These are phyloP conservation scores for Leccinum solheimii DNA, from an alignment of 1,284 basidiomycete genomes.

Conservation along the genomic window DNA sequence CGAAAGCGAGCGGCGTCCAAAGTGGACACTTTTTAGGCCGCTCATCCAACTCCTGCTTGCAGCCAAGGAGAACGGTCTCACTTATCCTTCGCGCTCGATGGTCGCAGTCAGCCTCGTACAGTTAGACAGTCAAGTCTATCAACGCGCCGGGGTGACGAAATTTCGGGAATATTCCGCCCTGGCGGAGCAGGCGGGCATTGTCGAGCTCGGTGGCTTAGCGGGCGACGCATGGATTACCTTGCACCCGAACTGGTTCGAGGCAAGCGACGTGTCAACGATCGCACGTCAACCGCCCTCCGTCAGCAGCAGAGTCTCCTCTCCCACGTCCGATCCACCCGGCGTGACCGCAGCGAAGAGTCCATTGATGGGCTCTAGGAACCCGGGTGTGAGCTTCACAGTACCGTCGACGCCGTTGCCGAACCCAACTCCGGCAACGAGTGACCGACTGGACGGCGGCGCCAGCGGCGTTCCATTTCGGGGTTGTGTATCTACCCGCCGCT, in stretches of 20 bases:
- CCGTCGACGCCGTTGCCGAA: not conserved
- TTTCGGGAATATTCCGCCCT: slow-evolving; percentile 48
- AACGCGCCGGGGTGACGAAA: slow-evolving; percentile 41
- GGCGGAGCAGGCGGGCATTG: slow-evolving; percentile 46
- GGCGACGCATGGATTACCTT: slow-evolving; percentile 50
- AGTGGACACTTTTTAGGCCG: slow-evolving; percentile 22
- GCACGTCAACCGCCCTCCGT: not conserved
- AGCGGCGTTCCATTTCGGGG: not conserved
- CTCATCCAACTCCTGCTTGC: slow-evolving; percentile 33
- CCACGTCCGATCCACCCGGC: slow-evolving; percentile 14
- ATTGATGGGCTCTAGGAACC: slow-evolving; percentile 7
- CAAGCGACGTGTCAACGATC: slow-evolving; percentile 1
- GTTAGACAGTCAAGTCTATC: slow-evolving; percentile 40
- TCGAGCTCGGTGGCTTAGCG: slow-evolving; percentile 47
- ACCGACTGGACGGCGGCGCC: not conserved
- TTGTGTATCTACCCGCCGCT: slow-evolving; percentile 19
- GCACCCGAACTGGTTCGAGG: slow-evolving; percentile 33
- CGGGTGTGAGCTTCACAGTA: not conserved
- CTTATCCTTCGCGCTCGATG: slow-evolving; percentile 39
- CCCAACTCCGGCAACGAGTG: not conserved
- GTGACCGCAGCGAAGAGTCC: slow-evolving; percentile 1
- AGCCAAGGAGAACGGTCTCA: slow-evolving; percentile 31
- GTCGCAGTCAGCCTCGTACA: slow-evolving; percentile 41
- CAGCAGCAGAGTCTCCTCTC: slow-evolving; percentile 13
- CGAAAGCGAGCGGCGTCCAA: slow-evolving; percentile 8